Evolutionary conservation across 352 stramenopile genomes (phyloP).

Genomic region (Phytophthora pisi): DNA sequence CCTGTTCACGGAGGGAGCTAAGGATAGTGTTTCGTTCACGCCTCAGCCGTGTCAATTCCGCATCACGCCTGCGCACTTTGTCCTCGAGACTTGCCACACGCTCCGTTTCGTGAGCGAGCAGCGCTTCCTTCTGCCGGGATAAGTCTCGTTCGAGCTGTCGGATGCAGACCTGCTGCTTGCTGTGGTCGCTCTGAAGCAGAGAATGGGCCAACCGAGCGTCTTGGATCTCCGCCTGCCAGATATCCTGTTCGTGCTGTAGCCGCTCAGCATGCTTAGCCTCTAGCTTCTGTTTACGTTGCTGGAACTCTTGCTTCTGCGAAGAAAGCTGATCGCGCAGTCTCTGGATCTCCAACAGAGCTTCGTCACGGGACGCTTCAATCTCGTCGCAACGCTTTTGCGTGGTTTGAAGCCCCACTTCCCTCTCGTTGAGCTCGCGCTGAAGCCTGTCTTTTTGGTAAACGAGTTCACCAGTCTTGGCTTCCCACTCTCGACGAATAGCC

Average conservation of each 20-base stretch:
- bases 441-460: constrained; percentile 40
- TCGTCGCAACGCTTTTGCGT: constrained; percentile 34
- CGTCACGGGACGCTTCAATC: constrained; percentile 31
- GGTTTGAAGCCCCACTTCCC: constrained; percentile 7
- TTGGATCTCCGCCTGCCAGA: constrained; percentile 66
- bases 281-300: constrained; percentile 35
- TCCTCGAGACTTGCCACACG: constrained; percentile 45
- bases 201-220: constrained; percentile 57
- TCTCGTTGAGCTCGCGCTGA: constrained; percentile 30
- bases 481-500: constrained; percentile 53
- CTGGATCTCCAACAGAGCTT: constrained; percentile 44
- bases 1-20: constrained; percentile 58
- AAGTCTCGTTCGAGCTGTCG: constrained; percentile 70
- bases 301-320: constrained; percentile 36
- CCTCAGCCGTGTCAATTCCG: constrained; percentile 59
- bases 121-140: constrained; percentile 51
- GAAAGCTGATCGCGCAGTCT: constrained; percentile 50
- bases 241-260: constrained; percentile 54
- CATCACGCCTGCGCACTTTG: constrained; percentile 44
- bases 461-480: constrained; percentile 47
- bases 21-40: constrained; percentile 73
- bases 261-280: constrained; percentile 39
- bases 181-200: constrained; percentile 53
- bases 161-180: constrained; percentile 64
- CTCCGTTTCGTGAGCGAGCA: constrained; percentile 47